A percentile compares a stretch with the other conserved stretches of the same genome.
phyloP scores from a whole-genome alignment of 2,329 filamentous ascomycete genomes.

The Colletotrichum caudatum region DNA sequence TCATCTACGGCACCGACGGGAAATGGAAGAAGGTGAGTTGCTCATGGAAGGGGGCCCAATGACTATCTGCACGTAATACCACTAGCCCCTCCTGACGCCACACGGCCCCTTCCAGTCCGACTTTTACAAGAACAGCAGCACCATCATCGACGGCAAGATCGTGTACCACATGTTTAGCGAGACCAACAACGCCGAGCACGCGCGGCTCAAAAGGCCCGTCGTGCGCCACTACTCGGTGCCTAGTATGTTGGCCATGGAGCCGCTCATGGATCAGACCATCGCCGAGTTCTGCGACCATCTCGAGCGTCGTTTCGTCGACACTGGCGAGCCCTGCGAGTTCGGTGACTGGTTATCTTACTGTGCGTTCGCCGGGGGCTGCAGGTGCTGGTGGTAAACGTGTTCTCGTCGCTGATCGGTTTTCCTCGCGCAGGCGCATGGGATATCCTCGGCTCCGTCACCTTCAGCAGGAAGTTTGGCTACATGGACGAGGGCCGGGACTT shows the following conservation, averaged over 20 bases:
- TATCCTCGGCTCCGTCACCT: constrained; percentile 56
- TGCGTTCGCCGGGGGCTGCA: constrained; percentile 33
- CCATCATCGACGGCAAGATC: constrained; percentile 51
- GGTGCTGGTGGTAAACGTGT: background rate
- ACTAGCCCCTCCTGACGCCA: background rate
- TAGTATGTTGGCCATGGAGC: constrained; percentile 48
- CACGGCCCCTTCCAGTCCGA: constrained; percentile 48
- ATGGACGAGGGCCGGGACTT: constrained; percentile 54
- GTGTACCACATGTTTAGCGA: constrained; percentile 55
- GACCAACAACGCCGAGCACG: constrained; percentile 50
- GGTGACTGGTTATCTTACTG: constrained; percentile 47
- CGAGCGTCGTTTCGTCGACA: constrained; percentile 48
- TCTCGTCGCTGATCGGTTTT: too few species aligned
- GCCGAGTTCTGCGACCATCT: constrained; percentile 47
- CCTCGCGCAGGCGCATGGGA: constrained; percentile 52
- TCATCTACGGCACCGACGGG: constrained; percentile 47
- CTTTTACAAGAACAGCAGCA: constrained; percentile 53
- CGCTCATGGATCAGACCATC: constrained; percentile 50
- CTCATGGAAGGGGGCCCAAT: background rate
- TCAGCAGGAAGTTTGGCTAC: constrained; percentile 57
- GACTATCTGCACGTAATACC: background rate
- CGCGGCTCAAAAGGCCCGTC: constrained; percentile 52
- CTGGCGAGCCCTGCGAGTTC: constrained; percentile 39
- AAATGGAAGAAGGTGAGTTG: constrained; percentile 43
- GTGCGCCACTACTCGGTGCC: constrained; percentile 51